A percentile compares a stretch with the other conserved stretches of the same genome.
phyloP scores from a whole-genome alignment of 441 rosid species.

The Mallotus repandus region DNA sequence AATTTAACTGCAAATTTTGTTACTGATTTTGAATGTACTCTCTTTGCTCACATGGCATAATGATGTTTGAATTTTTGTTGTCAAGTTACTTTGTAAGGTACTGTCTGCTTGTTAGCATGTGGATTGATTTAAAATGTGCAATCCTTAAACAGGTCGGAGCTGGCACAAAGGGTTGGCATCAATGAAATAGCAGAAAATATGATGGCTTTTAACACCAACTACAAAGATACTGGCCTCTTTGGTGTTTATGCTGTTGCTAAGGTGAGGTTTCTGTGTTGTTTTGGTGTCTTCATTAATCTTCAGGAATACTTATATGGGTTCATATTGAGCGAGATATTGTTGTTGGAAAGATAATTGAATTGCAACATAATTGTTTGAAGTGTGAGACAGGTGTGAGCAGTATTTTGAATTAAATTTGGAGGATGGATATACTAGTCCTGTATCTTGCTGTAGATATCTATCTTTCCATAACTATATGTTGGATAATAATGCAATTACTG shows the following conservation, averaged over 20 bases:
- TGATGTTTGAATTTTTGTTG: background rate
- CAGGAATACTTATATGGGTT: background rate
- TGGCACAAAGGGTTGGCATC: conserved; percentile 79
- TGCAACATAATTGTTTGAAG: background rate
- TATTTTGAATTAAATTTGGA: background rate
- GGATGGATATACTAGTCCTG: background rate
- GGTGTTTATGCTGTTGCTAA: conserved; percentile 97
- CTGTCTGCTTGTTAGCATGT: background rate
- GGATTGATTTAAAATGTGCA: conserved; percentile 7
- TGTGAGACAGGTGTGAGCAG: background rate
- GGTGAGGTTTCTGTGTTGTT: conserved; percentile 44
- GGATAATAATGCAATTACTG: background rate
- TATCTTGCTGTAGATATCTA: background rate
- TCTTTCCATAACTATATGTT: background rate
- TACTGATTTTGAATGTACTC: background rate
- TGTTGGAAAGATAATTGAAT: background rate
- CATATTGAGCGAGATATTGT: background rate
- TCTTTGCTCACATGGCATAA: background rate
- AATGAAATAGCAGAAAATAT: conserved; percentile 93
- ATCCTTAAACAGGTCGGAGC: conserved; percentile 65
- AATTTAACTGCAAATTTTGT: background rate
- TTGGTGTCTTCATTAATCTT: background rate
- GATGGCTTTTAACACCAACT: conserved; percentile 99
- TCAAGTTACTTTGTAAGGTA: background rate
- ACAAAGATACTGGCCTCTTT: conserved; percentile 96